Base-by-base conservation (phyloP, 768 basidiomycete species). In the Suillus cothurnatus region DNA sequence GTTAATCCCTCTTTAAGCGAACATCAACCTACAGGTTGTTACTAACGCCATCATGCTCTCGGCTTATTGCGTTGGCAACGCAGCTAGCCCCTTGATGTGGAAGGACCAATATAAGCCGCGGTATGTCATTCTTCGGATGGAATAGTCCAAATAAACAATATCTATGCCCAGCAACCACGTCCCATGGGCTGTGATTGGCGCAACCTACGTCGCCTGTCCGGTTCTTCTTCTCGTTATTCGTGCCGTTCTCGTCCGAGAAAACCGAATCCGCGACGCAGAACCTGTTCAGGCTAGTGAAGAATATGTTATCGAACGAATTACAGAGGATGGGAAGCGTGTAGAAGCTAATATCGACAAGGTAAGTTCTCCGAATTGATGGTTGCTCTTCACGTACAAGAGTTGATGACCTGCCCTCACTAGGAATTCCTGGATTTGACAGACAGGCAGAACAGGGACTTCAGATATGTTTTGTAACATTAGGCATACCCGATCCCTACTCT, bases 381-480 rank as follows among this genome's bases (percentile, higher is more conserved):
- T 19, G 19, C 31, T 21, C 12, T 62, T 61, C 12, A 9, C 19
- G 12, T 12, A 23, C 26, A 41, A 14, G 21, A 3, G 32, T 11
- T 34, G 38, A 43, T 31, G 21, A 28, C 6, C 60, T 61, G 60
- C 23, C 21, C n/a, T 1, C 19, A 7, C 39, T 60, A 91, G 88
- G 89, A 85, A 81, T 89, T 85, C 72, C 73, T 91, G 77, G 90
- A 92, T 71, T 76, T 92, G 69, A 92, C 90, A 2, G 90, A 92
- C 71, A 79, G 76, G 32, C 87, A 91, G 72, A 92, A 92, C 69
- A 81, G 85, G 14, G 88, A 89, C 62, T 91, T 89, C 76, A 80
- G 90, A 77, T 91, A 91, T 71, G 88, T 90, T 31, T 75, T 91
- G 63, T 90, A 74, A 70, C 31, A 32, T 55, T 12, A 36, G n/a